Base-by-base conservation (phyloP, 2,329 filamentous ascomycete species). In the Hypoxylon sp. region DNA sequence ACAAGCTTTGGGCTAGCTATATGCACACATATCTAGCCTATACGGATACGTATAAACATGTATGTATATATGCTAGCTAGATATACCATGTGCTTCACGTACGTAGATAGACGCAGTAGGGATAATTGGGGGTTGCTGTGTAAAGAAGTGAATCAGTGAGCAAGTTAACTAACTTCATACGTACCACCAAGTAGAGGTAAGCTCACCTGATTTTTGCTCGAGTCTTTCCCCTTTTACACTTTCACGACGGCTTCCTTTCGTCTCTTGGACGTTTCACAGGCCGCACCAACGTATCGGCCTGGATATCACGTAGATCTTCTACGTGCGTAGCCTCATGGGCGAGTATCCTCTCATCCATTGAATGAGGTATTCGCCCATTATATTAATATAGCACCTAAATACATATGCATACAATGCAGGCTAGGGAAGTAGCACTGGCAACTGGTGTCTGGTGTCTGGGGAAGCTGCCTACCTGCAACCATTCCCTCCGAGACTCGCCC, bases 401-500 rank as follows among this genome's bases (percentile, higher is more conserved):
- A 45, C 27, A 37, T 18, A n/a, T n/a, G n/a, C n/a, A n/a, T n/a
- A n/a, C n/a, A n/a, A n/a, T n/a, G n/a, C n/a, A n/a, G n/a, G n/a
- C n/a, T n/a, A n/a, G n/a, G n/a, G n/a, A n/a, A n/a, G n/a, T n/a
- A n/a, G n/a, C n/a, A n/a, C n/a, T 31, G 21, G 11, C 13, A 27
- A 7, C 7, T 7, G 11, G 40, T 15, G n/a, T 2, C n/a, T n/a
- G n/a, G n/a, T n/a, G n/a, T 27, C 17, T 4, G 4, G 6, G 40
- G 9, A 33, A 43, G 37, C 52, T 41, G 20, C 27, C 52, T 41
- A 15, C 27, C 18, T 49, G 50, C 10, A 52, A 58, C 46, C 10
- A 17, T 6, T 4, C 15, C 3, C 10, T n/a, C 2, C 7, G n/a
- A 17, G n/a, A 35, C 31, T 15, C 18, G 29, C 31, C 31, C 31